Percentiles rank a stretch among this genome's conserved stretches.
Conservation (phyloP, 345 rosid species). For the Arabidopsis suecica region DNA sequence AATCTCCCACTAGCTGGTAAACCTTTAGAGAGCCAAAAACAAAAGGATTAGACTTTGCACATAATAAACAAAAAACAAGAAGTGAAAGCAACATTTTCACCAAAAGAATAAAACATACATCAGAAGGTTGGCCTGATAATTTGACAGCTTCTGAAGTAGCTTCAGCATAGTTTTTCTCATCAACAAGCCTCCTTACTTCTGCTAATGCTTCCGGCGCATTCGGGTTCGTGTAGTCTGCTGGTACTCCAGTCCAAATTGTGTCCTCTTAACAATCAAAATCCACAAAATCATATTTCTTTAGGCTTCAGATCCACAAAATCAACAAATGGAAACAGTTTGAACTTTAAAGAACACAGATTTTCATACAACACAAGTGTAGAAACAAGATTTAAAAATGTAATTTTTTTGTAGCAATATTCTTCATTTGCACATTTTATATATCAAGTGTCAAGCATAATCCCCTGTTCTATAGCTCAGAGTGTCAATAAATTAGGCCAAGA, state of each 20-base stretch:
- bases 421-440: background rate
- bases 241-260: constrained; percentile 87
- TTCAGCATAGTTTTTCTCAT: constrained; percentile 59
- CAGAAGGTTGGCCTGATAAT: constrained; percentile 67
- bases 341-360: background rate
- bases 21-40: constrained; percentile 52
- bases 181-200: constrained; percentile 74
- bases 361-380: background rate
- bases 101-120: constrained; percentile 53
- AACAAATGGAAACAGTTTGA: too few relatives aligned
- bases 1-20: constrained; percentile 87
- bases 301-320: constrained; percentile 3
- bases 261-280: constrained; percentile 59
- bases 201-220: constrained; percentile 66
- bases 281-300: background rate
- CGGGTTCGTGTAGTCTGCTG: constrained; percentile 70
- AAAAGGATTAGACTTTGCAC: constrained; percentile 20
- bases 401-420: background rate
- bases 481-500: background rate
- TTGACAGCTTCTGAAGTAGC: constrained; percentile 73
- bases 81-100: background rate
- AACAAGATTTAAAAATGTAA: background rate
- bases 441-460: background rate
- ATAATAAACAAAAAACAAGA: background rate
- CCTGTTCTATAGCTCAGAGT: constrained; percentile 13